These are phyloP conservation scores for Cadophora sp. DNA, from an alignment of 2,329 filamentous ascomycete genomes.

Conservation along the genomic window DNA sequence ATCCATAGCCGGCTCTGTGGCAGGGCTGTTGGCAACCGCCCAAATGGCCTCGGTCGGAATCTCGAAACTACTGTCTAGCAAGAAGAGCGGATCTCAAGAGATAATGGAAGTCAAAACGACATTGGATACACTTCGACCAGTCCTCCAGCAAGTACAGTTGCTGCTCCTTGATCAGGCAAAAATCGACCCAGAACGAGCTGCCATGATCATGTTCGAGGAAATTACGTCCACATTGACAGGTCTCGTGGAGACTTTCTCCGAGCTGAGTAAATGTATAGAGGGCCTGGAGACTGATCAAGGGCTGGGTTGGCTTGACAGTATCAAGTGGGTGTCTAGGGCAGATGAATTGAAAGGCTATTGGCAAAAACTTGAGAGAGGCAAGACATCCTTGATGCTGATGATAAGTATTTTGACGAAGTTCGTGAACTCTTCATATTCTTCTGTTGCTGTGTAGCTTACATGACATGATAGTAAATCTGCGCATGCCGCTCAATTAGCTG, in stretches of 20 bases:
- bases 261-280: constrained; percentile 22
- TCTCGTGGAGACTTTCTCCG: constrained; percentile 26
- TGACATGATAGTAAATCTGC: constrained; percentile 19
- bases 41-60: background rate
- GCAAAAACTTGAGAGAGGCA: constrained; percentile 22
- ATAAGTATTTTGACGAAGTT: constrained; percentile 28
- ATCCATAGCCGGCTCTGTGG: background rate
- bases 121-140: constrained; percentile 19
- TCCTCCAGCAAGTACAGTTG: constrained; percentile 23
- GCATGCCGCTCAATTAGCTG: constrained; percentile 14
- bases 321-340: constrained; percentile 23
- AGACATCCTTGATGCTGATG: constrained; percentile 25
- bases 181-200: constrained; percentile 19
- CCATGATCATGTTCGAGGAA: constrained; percentile 30
- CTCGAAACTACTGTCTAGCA: constrained; percentile 10
- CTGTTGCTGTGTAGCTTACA: background rate
- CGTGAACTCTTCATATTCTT: background rate
- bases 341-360: constrained; percentile 18
- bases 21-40: background rate
- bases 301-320: constrained; percentile 18
- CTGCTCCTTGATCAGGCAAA: constrained; percentile 13
- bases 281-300: constrained; percentile 18
- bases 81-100: constrained; percentile 15
- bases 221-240: constrained; percentile 24
- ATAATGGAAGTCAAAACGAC: constrained; percentile 19